Conservation (phyloP, 1,284 basidiomycete species). For the Trichosporon sp. region DNA sequence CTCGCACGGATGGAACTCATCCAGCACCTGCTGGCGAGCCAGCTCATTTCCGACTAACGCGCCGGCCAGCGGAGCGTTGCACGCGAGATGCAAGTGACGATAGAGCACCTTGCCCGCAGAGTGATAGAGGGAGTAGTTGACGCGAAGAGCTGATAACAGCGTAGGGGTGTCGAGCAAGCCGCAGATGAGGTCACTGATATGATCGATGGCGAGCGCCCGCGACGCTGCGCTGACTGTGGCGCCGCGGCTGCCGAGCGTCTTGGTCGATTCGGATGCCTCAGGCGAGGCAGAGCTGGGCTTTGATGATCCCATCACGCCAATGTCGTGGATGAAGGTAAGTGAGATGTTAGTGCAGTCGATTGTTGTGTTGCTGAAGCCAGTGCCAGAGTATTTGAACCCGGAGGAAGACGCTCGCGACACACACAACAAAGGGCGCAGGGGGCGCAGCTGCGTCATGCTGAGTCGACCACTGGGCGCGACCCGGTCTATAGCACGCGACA, state of each 20-base stretch:
- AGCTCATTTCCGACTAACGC: not conserved
- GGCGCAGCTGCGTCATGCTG: not conserved
- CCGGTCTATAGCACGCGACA: not conserved
- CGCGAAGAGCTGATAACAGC: not conserved
- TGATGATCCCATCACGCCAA: not conserved
- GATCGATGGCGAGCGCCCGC: not conserved
- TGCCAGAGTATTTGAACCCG: not conserved
- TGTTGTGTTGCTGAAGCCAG: too few species aligned
- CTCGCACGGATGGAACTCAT: not conserved
- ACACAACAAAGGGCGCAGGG: not conserved
- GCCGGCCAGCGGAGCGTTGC: not conserved
- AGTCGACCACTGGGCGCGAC: not conserved
- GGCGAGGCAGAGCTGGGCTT: not conserved
- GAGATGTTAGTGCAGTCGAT: not conserved
- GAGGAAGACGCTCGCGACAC: not conserved
- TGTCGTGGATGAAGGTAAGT: not conserved
- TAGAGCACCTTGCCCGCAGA: not conserved
- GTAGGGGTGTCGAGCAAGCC: not conserved
- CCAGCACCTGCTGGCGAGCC: not conserved
- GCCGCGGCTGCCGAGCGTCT: not conserved
- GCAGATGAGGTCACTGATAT: not conserved
- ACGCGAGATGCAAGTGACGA: not conserved
- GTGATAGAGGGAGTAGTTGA: not conserved
- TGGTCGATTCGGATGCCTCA: not conserved
- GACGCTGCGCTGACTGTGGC: not conserved